Evolutionary conservation across 2,329 filamentous ascomycete genomes (phyloP).

Genomic region (Xylaria sp.): DNA sequence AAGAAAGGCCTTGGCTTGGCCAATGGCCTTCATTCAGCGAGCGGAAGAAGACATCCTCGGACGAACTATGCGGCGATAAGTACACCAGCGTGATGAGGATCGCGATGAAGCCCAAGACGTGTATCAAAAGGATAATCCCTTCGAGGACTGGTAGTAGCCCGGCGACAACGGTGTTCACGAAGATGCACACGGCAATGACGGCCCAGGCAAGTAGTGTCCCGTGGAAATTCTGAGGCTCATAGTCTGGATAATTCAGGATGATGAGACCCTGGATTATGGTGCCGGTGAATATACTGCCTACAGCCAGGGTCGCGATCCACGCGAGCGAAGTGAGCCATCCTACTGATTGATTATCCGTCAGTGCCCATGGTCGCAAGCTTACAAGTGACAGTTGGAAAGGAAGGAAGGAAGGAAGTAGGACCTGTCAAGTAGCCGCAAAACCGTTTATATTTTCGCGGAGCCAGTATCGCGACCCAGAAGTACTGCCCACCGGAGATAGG

Average conservation of each 20-base stretch:
- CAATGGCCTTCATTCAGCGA: conserved; percentile 22
- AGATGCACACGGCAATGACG: background rate
- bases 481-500: conserved; percentile 31
- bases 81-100: conserved; percentile 12
- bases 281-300: background rate
- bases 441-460: conserved; percentile 26
- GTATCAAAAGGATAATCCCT: conserved; percentile 1
- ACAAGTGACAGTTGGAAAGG: too few relatives aligned
- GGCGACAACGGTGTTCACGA: conserved; percentile 3
- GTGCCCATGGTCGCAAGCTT: too few relatives aligned
- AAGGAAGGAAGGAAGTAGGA: background rate
- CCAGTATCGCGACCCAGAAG: conserved; percentile 30
- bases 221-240: background rate
- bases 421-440: conserved; percentile 31
- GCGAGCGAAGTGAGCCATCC: conserved; percentile 15
- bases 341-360: too few relatives aligned
- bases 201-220: conserved; percentile 11
- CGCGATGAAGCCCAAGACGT: conserved; percentile 8
- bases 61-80: conserved; percentile 21
- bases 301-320: conserved; percentile 12
- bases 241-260: background rate
- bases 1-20: conserved; percentile 2
- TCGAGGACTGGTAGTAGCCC: background rate
- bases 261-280: conserved; percentile 11
- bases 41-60: conserved; percentile 21